Evolutionary conservation across 2,329 filamentous ascomycete genomes (phyloP).

Genomic region (Penicillium sp.): DNA sequence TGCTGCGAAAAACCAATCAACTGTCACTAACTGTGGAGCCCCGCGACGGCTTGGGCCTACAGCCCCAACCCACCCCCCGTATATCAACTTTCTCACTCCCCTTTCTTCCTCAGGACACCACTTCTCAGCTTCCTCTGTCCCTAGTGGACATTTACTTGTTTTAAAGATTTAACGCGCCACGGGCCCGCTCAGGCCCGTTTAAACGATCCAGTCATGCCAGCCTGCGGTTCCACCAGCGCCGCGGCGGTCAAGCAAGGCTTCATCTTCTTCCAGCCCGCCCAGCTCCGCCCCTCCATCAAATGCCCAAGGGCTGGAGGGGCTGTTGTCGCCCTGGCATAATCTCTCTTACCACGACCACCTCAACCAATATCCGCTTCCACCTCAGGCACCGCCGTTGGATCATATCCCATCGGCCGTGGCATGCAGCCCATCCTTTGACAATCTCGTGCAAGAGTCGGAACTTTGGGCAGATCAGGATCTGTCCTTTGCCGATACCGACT

Average conservation of each 20-base stretch:
- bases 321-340: conserved; percentile 14
- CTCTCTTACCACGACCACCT: conserved; percentile 8
- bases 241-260: conserved; percentile 13
- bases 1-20: conserved; percentile 11
- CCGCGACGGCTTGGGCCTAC: conserved; percentile 1
- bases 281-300: conserved; percentile 13
- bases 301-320: conserved; percentile 15
- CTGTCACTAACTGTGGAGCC: background rate
- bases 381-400: conserved; percentile 12
- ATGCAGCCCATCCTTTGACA: conserved; percentile 17
- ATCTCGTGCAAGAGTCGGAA: conserved; percentile 16
- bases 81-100: conserved; percentile 9
- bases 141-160: background rate
- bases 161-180: conserved; percentile 11
- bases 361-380: conserved; percentile 9
- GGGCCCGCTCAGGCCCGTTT: conserved; percentile 25
- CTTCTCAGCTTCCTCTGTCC: conserved; percentile 11
- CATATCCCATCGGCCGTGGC: conserved; percentile 14
- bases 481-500: conserved; percentile 20
- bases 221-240: conserved; percentile 17
- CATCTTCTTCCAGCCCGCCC: conserved; percentile 17
- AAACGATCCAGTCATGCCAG: conserved; percentile 25
- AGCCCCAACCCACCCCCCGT: conserved; percentile 3
- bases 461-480: conserved; percentile 20
- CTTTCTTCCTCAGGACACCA: conserved; percentile 22